A percentile compares a stretch with the other conserved stretches of the same genome.
Conservation (phyloP, 768 basidiomycete species). For the Obba rivulosa region DNA sequence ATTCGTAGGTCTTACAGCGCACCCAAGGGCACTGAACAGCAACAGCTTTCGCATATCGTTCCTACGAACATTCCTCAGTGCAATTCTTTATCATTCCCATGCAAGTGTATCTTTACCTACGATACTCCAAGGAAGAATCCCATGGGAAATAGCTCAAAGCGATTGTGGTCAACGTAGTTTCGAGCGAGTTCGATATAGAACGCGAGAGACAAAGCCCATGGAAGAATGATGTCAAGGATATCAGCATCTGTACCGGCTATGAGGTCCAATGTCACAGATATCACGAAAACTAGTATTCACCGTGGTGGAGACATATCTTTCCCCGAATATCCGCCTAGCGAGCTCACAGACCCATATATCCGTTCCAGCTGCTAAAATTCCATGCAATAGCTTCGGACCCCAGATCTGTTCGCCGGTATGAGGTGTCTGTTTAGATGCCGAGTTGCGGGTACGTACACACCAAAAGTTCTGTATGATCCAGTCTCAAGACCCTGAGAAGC, state of each 20-base stretch:
- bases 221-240: conserved; percentile 86
- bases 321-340: conserved; percentile 51
- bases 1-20: conserved; percentile 85
- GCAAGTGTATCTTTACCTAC: conserved; percentile 12
- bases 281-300: conserved; percentile 41
- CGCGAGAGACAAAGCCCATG: conserved; percentile 79
- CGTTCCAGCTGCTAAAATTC: conserved; percentile 69
- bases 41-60: conserved; percentile 31
- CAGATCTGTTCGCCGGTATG: conserved; percentile 44
- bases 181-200: conserved; percentile 88
- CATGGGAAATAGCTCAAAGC: conserved; percentile 80
- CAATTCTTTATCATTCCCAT: too few species aligned
- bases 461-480: conserved; percentile 55
- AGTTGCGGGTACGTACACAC: conserved; percentile 40
- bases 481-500: conserved; percentile 47
- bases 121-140: conserved; percentile 26
- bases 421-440: conserved; percentile 1
- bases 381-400: conserved; percentile 74
- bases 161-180: conserved; percentile 77
- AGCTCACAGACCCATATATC: conserved; percentile 72
- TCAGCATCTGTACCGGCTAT: conserved; percentile 47
- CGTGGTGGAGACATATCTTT: conserved; percentile 48
- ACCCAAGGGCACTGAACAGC: conserved; percentile 68
- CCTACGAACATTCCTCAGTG: conserved; percentile 27
- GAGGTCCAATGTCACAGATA: neutral